A percentile compares a stretch with the other conserved stretches of the same genome.
These are phyloP conservation scores for Suhomyces vadensis DNA, from an alignment of 805 yeast genomes.

Conservation along the genomic window DNA sequence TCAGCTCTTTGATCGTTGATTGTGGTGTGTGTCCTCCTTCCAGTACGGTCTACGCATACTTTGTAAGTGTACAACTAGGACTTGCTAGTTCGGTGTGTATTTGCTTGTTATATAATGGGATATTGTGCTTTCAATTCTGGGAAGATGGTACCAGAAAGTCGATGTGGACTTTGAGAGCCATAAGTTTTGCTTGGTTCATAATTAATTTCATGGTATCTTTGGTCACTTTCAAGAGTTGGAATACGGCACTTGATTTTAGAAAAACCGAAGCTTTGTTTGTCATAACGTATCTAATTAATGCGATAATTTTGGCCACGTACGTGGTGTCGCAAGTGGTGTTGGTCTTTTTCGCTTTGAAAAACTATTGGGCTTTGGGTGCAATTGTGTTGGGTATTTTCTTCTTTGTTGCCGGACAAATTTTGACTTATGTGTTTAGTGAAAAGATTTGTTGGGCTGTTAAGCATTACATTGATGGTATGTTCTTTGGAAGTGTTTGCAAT, in stretches of 20 bases:
- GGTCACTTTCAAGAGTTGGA: conserved; percentile 66
- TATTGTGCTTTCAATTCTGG: conserved; percentile 87
- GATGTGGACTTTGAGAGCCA: conserved; percentile 53
- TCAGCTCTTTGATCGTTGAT: conserved; percentile 76
- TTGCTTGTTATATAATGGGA: conserved; percentile 68
- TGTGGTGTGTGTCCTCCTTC: conserved; percentile 93
- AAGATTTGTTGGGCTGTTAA: conserved; percentile 67
- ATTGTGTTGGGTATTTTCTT: conserved; percentile 66
- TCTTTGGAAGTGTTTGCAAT: conserved; percentile 80
- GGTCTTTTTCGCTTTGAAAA: conserved; percentile 64
- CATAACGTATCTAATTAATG: conserved; percentile 71
- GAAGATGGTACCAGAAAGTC: conserved; percentile 85
- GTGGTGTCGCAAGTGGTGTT: conserved; percentile 67
- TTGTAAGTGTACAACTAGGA: conserved; percentile 81
- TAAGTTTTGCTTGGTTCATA: conserved; percentile 59
- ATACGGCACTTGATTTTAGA: conserved; percentile 50
- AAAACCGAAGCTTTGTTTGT: conserved; percentile 71
- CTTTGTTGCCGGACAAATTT: conserved; percentile 77
- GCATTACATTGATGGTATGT: conserved; percentile 88
- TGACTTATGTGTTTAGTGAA: conserved; percentile 68
- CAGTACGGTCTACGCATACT: conserved; percentile 69
- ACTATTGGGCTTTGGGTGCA: conserved; percentile 92
- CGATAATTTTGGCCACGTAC: conserved; percentile 60
- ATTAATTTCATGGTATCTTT: conserved; percentile 67
- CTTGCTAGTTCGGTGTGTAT: conserved; percentile 70